phyloP scores from a whole-genome alignment of 306 rosid species.

The Boehmeria nivea region DNA sequence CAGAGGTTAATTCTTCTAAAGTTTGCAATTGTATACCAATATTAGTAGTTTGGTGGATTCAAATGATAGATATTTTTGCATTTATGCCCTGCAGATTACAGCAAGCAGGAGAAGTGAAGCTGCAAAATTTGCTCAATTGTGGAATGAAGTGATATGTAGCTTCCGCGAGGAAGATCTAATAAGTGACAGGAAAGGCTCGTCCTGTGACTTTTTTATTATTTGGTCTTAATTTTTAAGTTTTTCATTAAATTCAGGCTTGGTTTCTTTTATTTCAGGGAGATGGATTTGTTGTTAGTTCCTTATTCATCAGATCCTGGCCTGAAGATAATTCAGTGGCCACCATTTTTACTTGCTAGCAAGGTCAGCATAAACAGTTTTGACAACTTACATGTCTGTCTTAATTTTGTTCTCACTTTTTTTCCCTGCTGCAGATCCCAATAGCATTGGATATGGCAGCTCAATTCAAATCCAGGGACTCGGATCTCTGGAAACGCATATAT shows the following conservation, averaged over 20 bases:
- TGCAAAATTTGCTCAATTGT: constrained; percentile 92
- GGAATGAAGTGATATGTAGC: constrained; percentile 96
- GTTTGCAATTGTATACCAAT: not conserved
- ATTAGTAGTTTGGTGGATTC: constrained; percentile 12
- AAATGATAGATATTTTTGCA: constrained; percentile 20
- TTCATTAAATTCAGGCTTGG: constrained; percentile 28
- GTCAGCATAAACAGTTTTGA: constrained; percentile 34
- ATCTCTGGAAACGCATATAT: constrained; percentile 90
- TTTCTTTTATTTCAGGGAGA: constrained; percentile 68
- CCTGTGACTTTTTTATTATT: constrained; percentile 21
- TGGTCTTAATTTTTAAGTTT: constrained; percentile 17
- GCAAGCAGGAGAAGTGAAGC: constrained; percentile 94
- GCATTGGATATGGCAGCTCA: constrained; percentile 97
- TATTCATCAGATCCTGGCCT: constrained; percentile 86
- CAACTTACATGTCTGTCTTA: constrained; percentile 14
- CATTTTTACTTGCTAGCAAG: constrained; percentile 98
- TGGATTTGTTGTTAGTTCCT: constrained; percentile 91
- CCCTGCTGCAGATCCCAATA: constrained; percentile 67
- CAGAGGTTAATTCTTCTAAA: constrained; percentile 53
- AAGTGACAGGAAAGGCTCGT: constrained; percentile 70
- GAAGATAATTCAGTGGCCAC: constrained; percentile 96
- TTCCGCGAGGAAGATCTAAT: constrained; percentile 95
- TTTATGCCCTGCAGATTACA: constrained; percentile 48
- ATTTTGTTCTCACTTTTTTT: constrained; percentile 29
- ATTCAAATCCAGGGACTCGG: constrained; percentile 73